These are phyloP conservation scores for Candida manassasensis DNA, from an alignment of 805 yeast genomes.

Conservation along the genomic window DNA sequence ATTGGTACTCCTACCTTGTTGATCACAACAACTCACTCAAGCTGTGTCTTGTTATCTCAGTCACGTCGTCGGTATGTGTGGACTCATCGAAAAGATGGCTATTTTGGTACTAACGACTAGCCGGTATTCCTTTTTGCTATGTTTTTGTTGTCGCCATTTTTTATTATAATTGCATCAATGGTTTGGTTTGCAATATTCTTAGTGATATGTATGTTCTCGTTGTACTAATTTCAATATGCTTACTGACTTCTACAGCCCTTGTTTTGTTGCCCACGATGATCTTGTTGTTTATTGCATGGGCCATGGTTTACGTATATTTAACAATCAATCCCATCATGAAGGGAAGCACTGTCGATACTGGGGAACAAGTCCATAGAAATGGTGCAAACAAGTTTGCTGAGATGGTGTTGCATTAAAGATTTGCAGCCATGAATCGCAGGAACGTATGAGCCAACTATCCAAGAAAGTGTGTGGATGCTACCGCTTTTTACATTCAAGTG, in stretches of 20 bases:
- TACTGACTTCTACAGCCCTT: constrained; percentile 4
- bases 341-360: too few species aligned
- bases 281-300: not conserved
- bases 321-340: not conserved
- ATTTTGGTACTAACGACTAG: not conserved
- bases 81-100: not conserved
- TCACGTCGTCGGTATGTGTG: not conserved
- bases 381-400: too few species aligned
- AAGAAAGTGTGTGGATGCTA: too few species aligned
- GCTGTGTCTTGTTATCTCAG: too few species aligned
- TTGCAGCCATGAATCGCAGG: too few species aligned
- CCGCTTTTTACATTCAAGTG: too few species aligned
- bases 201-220: constrained; percentile 2
- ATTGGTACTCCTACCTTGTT: not conserved
- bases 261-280: constrained; percentile 1
- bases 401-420: too few species aligned
- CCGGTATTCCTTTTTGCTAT: constrained; percentile 1
- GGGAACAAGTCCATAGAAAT: too few species aligned
- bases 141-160: constrained; percentile 5
- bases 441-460: too few species aligned
- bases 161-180: not conserved
- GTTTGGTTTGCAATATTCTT: constrained; percentile 2
- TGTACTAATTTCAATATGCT: not conserved
- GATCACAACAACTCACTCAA: too few species aligned
- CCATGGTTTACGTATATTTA: not conserved